Base-by-base conservation (phyloP, 345 rosid species). In the Murraya koenigii region DNA sequence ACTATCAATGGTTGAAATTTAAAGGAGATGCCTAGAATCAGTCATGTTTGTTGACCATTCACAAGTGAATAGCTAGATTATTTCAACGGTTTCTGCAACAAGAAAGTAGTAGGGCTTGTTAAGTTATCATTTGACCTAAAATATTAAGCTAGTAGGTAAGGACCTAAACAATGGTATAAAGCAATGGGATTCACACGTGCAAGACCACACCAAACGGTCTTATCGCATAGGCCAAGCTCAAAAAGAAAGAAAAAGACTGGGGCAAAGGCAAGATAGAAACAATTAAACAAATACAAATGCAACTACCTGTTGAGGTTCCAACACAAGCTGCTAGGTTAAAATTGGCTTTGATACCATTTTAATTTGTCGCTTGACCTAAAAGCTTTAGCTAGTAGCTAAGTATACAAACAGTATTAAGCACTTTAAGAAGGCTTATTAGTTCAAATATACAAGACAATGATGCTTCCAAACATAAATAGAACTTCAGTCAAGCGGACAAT, bases 1-100 rank as follows among this genome's bases (percentile, higher is more conserved):
- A 79, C 90, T 84, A 81, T 83, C 80, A 85, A 80, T 80, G 64
- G 78, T 81, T 86, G 91, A 88, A 88, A 83, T 79, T 85, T 85
- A 69, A 88, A 82, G 62, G 83, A 84, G 77, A 80, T 84, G 82
- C 78, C 44, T 32, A 47, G 25, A 72, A 75, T 67, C 47, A 23
- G 32, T 72, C 68, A 63, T 56, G 44, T 75, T 68, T 49, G 4
- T 60, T 59, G 35, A 39, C 77, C 58, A 67, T 54, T 66, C 75
- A 58, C 8, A 58, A 77, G 52, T 38, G 74, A 67, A 74, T 49
- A 36, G 63, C 77, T 35, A 71, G 36, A 68, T 72, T 19, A 74
- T n/a, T 68, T 30, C 8, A 78, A 61, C 72, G 69, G 36, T 35
- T 73, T 66, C 30, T 38, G 66, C 35, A 25, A 33, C 75, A 41